These are phyloP conservation scores for Alnus rubra DNA, from an alignment of 306 rosid species.

Conservation along the genomic window DNA sequence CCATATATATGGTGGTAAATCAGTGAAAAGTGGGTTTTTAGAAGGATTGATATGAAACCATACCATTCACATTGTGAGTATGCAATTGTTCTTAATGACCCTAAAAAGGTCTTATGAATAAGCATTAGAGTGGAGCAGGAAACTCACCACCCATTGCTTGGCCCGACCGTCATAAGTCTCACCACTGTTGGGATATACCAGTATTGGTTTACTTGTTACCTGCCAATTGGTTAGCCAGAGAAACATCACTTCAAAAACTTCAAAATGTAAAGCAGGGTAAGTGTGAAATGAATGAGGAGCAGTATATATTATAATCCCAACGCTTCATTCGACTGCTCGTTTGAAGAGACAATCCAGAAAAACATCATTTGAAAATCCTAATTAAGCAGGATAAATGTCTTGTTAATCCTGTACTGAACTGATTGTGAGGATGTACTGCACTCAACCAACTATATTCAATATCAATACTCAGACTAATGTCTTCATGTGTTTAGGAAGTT, in stretches of 20 bases:
- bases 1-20: not conserved
- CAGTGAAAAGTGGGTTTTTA: not conserved
- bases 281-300: not conserved
- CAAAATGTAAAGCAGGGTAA: not conserved
- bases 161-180: constrained; percentile 66
- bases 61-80: not conserved
- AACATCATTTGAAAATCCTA: not conserved
- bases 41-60: not conserved
- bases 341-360: not conserved
- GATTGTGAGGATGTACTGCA: too few species aligned
- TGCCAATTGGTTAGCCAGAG: constrained; percentile 33
- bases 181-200: constrained; percentile 90
- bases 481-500: too few species aligned
- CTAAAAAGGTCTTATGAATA: not conserved
- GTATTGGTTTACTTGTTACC: constrained; percentile 69
- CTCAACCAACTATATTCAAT: too few species aligned
- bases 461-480: too few species aligned
- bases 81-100: not conserved
- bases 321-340: not conserved
- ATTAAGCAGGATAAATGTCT: too few species aligned
- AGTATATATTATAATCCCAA: not conserved
- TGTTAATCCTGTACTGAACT: too few species aligned
- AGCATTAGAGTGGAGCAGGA: constrained; percentile 9
- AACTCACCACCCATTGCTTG: constrained; percentile 76
- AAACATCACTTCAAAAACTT: not conserved